Evolutionary conservation across 1,284 basidiomycete genomes (phyloP).

Genomic region (Heterobasidion parviporum): DNA sequence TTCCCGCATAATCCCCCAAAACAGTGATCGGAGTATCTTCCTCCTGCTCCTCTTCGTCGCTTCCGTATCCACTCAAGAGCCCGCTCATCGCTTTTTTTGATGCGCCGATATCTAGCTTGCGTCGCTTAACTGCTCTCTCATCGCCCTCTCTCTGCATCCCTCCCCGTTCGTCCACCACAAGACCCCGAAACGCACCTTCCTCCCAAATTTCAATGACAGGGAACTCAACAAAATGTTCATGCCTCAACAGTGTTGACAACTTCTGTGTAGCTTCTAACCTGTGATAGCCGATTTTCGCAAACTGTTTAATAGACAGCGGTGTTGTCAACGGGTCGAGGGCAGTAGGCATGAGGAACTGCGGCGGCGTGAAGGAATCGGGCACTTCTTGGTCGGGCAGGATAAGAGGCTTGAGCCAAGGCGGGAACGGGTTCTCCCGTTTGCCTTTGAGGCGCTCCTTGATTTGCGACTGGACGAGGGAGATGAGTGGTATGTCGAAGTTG

Average conservation of each 20-base stretch:
- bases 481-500: slow-evolving; percentile 38
- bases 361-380: slow-evolving; percentile 43
- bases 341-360: slow-evolving; percentile 52
- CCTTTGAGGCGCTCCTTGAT: slow-evolving; percentile 29
- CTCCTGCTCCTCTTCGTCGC: slow-evolving; percentile 30
- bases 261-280: slow-evolving; percentile 43
- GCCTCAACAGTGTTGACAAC: slow-evolving; percentile 41
- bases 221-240: slow-evolving; percentile 71
- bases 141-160: slow-evolving; percentile 26
- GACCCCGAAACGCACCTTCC: slow-evolving; percentile 46
- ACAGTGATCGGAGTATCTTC: slow-evolving; percentile 33
- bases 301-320: slow-evolving; percentile 6
- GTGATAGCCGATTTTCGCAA: slow-evolving; percentile 30
- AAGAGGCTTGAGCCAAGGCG: slow-evolving; percentile 48
- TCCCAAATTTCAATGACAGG: slow-evolving; percentile 73
- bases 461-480: slow-evolving; percentile 38
- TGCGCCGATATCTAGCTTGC: slow-evolving; percentile 40
- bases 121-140: slow-evolving; percentile 37
- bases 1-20: slow-evolving; percentile 48
- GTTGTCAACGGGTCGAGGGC: slow-evolving; percentile 27
- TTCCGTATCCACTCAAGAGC: slow-evolving; percentile 61
- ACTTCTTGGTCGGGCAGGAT: slow-evolving; percentile 44
- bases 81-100: slow-evolving; percentile 48
- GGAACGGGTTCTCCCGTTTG: slow-evolving; percentile 30
- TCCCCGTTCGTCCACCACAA: slow-evolving; percentile 42